Percentiles rank a stretch among this genome's conserved stretches.
Conservation (phyloP, 2,329 filamentous ascomycete genomes). For the Aspergillus persii region DNA sequence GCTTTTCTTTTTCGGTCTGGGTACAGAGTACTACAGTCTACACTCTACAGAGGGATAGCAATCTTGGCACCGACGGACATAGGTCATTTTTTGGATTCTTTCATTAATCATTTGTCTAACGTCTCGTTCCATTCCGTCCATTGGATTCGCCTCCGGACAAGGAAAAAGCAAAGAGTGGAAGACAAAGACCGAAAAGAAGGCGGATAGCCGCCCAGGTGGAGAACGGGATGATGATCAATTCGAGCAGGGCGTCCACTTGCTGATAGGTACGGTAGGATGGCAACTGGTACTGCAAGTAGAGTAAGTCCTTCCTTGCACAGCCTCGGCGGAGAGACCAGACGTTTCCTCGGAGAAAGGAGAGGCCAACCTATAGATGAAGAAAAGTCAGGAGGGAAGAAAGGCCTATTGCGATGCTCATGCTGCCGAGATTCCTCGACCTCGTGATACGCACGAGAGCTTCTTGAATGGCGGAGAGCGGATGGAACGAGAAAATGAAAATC, state of each 20-base stretch:
- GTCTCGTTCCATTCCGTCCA: no score
- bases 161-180: neutral
- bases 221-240: neutral
- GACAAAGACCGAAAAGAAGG: neutral
- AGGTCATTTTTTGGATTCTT: neutral
- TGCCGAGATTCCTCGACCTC: neutral
- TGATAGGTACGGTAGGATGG: conserved; percentile 1
- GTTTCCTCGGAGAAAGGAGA: neutral
- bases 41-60: no score
- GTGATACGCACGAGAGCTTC: neutral
- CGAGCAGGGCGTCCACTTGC: neutral
- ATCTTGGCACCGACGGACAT: neutral
- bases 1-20: neutral
- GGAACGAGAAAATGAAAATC: conserved; percentile 1
- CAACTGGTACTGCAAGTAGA: neutral
- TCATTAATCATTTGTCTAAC: neutral
- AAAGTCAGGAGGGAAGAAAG: neutral
- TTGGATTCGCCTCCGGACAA: neutral
- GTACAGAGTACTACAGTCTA: neutral
- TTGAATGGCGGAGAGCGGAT: neutral
- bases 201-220: neutral
- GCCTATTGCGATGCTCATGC: neutral
- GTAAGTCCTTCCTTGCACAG: conserved; percentile 2
- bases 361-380: neutral
- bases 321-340: neutral